Base-by-base conservation (phyloP, 805 yeast genomes). In the Candida michaelii region DNA sequence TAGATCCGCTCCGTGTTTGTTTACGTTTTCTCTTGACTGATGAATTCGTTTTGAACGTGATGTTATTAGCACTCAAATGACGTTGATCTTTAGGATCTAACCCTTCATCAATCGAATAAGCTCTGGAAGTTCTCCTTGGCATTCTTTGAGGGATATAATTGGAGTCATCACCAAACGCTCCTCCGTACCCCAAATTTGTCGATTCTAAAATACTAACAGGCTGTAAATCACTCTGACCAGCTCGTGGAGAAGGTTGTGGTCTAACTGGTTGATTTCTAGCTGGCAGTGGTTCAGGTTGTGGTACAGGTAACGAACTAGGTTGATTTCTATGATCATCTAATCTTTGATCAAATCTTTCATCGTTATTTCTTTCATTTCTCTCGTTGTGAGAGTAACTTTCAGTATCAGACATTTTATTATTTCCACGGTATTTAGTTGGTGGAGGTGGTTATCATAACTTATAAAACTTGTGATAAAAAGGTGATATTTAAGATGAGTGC, bases 311-410 rank as follows among this genome's bases (percentile, higher is more conserved):
- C 12, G 64, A 55, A 24, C 55, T 53, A 1, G 58, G 51, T 50
- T 69, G 74, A 49, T 69, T 43, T 38, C 74, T 54, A 51, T 69
- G 74, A 53, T 69, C 74, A 42, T 67, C 59, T 43, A 69, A 56
- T 13, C 60, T 60, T 34, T 65, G 66, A 41, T 66, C 72, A 15
- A 44, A 23, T 60, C 56, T 36, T 46, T 55, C 48, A 49, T 48
- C 44, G 39, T 50, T 16, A 45, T 50, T 34, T 7, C 32, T 14
- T 47, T 54, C 38, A 56, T 41, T 21, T 52, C 54, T 47, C 13
- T 63, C 54, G n/a, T 64, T 55, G 16, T 52, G 55, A 21, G 62
- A 57, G 54, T 51, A 62, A 48, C 69, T 63, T 51, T 68, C 74
- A 34, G 61, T 52, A 53, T 69, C 74, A 35, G 73, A 69, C 74